Evolutionary conservation across 2,329 filamentous ascomycete genomes (phyloP).

Genomic region (Colletotrichum musae): DNA sequence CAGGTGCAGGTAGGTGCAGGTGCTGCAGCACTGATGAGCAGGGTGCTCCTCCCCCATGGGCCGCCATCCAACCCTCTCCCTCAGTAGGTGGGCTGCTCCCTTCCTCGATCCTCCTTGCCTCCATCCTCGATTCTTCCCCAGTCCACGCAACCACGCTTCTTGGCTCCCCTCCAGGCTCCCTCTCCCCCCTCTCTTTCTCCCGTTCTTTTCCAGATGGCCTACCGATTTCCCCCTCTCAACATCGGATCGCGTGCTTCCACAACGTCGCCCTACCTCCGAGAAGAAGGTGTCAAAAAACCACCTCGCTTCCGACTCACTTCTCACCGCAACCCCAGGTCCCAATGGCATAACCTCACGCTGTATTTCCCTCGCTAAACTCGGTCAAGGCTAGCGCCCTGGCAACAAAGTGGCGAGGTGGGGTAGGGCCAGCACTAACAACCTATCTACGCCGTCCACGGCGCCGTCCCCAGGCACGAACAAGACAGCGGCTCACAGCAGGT

Average conservation of each 20-base stretch:
- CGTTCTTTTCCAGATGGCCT: constrained; percentile 11
- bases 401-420: constrained; percentile 10
- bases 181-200: not conserved
- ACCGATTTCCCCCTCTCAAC: constrained; percentile 1
- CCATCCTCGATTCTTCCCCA: no score
- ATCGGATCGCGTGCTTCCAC: constrained; percentile 29
- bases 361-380: constrained; percentile 11
- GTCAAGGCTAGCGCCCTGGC: constrained; percentile 12
- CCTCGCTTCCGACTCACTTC: not conserved
- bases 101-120: not conserved
- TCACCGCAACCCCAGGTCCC: not conserved
- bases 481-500: no score
- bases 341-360: not conserved
- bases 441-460: no score
- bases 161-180: not conserved
- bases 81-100: not conserved
- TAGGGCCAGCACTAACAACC: not conserved
- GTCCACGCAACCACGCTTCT: not conserved
- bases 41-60: not conserved
- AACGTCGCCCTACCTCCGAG: not conserved
- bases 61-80: not conserved
- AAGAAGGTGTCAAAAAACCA: not conserved
- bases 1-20: no score
- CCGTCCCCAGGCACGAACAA: no score
- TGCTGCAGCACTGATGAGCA: no score